Base-by-base conservation (phyloP, 805 yeast genomes). In the Ogataea pignaliae region DNA sequence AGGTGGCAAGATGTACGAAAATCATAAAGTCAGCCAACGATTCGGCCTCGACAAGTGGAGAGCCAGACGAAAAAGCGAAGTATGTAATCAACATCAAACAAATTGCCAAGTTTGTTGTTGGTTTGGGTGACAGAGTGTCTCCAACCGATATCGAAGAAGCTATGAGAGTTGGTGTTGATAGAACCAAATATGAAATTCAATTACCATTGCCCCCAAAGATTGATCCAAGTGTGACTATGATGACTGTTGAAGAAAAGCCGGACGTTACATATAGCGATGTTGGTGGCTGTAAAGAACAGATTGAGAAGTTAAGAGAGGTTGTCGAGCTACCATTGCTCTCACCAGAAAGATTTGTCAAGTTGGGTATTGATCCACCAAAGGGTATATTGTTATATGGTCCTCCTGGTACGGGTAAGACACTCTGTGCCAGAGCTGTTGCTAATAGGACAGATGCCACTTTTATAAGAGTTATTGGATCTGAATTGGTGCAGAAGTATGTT, bases 111-210 rank as follows among this genome's bases (percentile, higher is more conserved):
- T 93, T 93, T 61, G 97, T 93, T 37, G 99, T 93, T 38, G 95
- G 91, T 3, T 73, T 93, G 47, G 99, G 98, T 39, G 97, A 95
- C 64, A 81, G 96, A 52, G 97, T 93, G 11, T 86, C 96, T 12
- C 99, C 99, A 31, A 93, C 99, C 0, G 99, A 93, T 75, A 90
- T 93, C 45, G 99, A 93, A 69, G 99, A 95, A 68, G 98, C 99
- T 42, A 95, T 93, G 99, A 80, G 99, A 64, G 98, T 93, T 33
- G 99, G 99, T 60, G 99, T 93, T 45, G 99, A 95, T 65, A 81
- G 99, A 66, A 89, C 87, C 59, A 91, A 91, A 68, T 93, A 93
- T 69, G 96, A 90, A 66, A 95, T 93, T 61, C 96, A 91, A 73
- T 75, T 93, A 59, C 99, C 99, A 29, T 75, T 93, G 53, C 99